These are phyloP conservation scores for Pythium sp. DNA, from an alignment of 352 stramenopile genomes.

Conservation along the genomic window DNA sequence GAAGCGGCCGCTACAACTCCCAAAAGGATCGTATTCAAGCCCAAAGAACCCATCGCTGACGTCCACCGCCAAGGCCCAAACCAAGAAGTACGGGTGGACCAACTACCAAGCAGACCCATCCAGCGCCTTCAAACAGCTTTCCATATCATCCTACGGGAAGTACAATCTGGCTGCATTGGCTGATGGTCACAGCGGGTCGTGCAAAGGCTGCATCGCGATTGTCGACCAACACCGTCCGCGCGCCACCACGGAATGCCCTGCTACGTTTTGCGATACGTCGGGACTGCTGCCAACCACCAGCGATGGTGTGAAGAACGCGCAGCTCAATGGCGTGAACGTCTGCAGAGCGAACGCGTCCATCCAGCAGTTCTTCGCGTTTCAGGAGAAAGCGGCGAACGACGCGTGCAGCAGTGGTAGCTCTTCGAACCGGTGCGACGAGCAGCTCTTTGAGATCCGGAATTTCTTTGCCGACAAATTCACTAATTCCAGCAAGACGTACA, in stretches of 20 bases:
- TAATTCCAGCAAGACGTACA: neutral
- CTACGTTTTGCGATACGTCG: conserved; percentile 22
- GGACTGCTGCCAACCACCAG: neutral
- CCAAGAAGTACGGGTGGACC: conserved; percentile 2
- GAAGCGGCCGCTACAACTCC: conserved; percentile 10
- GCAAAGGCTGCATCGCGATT: conserved; percentile 44
- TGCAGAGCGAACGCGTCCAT: conserved; percentile 22
- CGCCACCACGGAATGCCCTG: conserved; percentile 35
- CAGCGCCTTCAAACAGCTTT: neutral
- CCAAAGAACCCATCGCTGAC: neutral
- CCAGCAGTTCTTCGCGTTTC: conserved; percentile 39
- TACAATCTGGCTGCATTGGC: conserved; percentile 44
- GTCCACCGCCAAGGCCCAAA: neutral
- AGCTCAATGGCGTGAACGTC: conserved; percentile 28
- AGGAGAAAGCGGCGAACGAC: conserved; percentile 45
- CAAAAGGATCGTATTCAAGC: neutral
- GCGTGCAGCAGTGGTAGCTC: conserved; percentile 26
- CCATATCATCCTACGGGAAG: conserved; percentile 35
- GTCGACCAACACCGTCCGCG: conserved; percentile 46
- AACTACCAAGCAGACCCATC: conserved; percentile 4
- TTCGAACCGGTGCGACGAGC: conserved; percentile 19
- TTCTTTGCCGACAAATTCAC: conserved; percentile 18
- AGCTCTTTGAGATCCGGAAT: conserved; percentile 17
- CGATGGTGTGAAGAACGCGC: conserved; percentile 12
- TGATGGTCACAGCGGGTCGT: conserved; percentile 26